Evolutionary conservation across 305 asterid species (phyloP).

Genomic region (Solanum hybrid): DNA sequence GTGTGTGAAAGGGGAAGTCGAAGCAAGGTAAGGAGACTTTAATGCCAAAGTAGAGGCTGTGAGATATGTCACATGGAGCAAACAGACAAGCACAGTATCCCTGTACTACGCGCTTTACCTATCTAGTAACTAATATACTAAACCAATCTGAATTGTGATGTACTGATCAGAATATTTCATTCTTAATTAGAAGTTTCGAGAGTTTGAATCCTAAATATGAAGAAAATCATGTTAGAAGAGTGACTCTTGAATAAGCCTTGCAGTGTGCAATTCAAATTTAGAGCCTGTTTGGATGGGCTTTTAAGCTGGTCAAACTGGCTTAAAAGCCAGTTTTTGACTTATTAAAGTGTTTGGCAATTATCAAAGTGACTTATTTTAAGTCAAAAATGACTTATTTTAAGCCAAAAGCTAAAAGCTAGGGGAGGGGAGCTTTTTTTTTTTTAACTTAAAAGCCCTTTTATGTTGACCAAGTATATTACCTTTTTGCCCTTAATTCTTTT

Average conservation of each 20-base stretch:
- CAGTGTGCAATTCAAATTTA: neutral
- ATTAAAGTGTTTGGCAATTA: too few species aligned
- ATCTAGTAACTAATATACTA: neutral
- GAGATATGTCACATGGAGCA: slow-evolving; percentile 2
- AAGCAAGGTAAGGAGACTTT: neutral
- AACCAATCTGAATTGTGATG: neutral
- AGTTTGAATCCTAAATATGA: rapidly evolving
- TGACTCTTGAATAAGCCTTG: rapidly evolving
- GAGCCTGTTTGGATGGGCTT: too few species aligned
- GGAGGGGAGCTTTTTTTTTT: too few species aligned
- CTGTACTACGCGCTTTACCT: neutral
- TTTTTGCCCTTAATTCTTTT: too few species aligned
- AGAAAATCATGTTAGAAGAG: neutral
- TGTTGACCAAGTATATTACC: too few species aligned
- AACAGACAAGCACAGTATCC: neutral
- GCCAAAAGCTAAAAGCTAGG: too few species aligned
- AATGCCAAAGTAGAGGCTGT: neutral
- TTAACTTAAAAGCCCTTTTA: too few species aligned
- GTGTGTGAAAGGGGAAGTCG: neutral
- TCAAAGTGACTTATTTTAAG: too few species aligned
- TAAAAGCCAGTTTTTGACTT: too few species aligned
- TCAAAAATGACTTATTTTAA: too few species aligned
- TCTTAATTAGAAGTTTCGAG: rapidly evolving
- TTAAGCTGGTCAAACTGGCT: too few species aligned
- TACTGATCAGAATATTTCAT: neutral